These are phyloP conservation scores for Ciborinia camelliae DNA, from an alignment of 2,329 filamentous ascomycete genomes.

Conservation along the genomic window DNA sequence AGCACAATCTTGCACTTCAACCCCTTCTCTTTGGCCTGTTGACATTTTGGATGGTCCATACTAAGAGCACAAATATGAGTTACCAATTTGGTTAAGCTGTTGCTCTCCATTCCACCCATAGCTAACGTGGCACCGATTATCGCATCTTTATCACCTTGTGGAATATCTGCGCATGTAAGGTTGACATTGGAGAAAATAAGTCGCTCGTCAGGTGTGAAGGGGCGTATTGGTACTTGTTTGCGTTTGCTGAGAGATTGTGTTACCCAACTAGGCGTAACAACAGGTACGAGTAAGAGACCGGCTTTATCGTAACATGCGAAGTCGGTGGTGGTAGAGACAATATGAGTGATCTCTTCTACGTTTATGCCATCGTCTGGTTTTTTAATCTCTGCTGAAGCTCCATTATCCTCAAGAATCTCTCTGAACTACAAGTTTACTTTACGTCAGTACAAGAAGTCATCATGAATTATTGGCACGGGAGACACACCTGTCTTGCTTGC, in stretches of 20 bases:
- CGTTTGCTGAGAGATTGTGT: constrained; percentile 63
- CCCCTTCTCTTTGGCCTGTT: constrained; percentile 59
- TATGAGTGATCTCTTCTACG: constrained; percentile 54
- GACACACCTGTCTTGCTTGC: constrained; percentile 19
- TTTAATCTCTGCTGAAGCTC: constrained; percentile 39
- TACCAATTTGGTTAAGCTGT: constrained; percentile 66
- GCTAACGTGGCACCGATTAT: constrained; percentile 88
- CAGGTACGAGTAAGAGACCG: constrained; percentile 73
- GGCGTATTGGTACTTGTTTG: constrained; percentile 73
- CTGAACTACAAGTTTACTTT: constrained; percentile 25
- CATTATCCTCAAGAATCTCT: constrained; percentile 34
- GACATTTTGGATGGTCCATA: constrained; percentile 69
- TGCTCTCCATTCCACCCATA: constrained; percentile 78
- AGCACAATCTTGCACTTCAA: constrained; percentile 79
- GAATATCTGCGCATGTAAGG: constrained; percentile 79
- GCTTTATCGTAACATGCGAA: constrained; percentile 82
- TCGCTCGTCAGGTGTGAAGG: constrained; percentile 85
- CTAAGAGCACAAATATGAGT: constrained; percentile 87
- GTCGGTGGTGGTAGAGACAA: constrained; percentile 76
- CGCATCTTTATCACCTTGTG: constrained; percentile 81
- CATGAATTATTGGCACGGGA: not conserved
- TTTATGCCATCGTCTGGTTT: constrained; percentile 41
- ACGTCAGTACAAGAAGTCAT: not conserved
- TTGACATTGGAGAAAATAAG: constrained; percentile 86
- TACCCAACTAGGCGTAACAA: constrained; percentile 82